Percentiles rank a stretch among this genome's conserved stretches.
These are phyloP conservation scores for Erigeron canadensis DNA, from an alignment of 129 eudicot species.

Conservation along the genomic window DNA sequence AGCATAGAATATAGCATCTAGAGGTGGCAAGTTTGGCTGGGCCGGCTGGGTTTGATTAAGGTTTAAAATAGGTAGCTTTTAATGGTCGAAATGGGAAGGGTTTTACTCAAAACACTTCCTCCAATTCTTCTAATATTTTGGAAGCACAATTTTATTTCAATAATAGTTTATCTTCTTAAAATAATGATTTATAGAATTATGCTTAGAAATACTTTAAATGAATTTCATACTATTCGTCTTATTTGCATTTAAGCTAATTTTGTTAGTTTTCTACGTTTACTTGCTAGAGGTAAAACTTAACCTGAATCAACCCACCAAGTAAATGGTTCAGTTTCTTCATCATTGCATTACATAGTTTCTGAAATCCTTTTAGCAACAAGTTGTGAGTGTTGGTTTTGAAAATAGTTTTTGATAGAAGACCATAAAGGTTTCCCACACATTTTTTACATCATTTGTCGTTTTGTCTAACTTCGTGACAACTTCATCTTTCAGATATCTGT, in stretches of 20 bases:
- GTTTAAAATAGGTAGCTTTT: not conserved
- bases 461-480: conserved; percentile 16
- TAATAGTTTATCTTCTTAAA: not conserved
- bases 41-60: not conserved
- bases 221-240: not conserved
- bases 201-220: not conserved
- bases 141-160: not conserved
- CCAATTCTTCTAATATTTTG: not conserved
- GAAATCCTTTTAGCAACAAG: not conserved
- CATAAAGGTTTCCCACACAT: not conserved
- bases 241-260: not conserved
- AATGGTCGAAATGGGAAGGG: not conserved
- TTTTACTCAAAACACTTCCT: not conserved
- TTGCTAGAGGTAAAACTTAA: not conserved
- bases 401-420: not conserved
- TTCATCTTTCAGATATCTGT: conserved; percentile 61
- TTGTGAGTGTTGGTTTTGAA: conserved; percentile 1
- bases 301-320: not conserved
- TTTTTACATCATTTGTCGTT: conserved; percentile 10
- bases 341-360: not conserved
- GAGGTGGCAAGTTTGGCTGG: not conserved
- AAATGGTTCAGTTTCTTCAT: not conserved
- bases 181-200: not conserved
- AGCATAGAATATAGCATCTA: conserved; percentile 6
- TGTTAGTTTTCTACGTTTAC: not conserved